Evolutionary conservation across 2,329 filamentous ascomycete genomes (phyloP).

Genomic region (Aureobasidium sp.): DNA sequence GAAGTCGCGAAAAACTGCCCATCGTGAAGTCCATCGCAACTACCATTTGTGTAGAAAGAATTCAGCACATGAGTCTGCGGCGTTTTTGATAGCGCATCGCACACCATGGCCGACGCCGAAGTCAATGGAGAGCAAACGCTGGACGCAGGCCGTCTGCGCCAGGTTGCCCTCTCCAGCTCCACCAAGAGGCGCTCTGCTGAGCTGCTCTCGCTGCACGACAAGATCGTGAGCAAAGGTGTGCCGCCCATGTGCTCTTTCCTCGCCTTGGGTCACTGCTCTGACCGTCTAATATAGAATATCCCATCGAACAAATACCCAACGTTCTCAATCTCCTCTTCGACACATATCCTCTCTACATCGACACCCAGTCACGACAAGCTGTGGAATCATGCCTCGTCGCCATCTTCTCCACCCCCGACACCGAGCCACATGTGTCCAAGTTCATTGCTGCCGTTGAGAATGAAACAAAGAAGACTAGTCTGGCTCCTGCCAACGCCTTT

Average conservation of each 20-base stretch:
- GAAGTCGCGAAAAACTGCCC: slow-evolving; percentile 11
- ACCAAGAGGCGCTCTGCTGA: slow-evolving; percentile 42
- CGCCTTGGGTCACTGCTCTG: not conserved
- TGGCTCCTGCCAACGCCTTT: slow-evolving; percentile 76
- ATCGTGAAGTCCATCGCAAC: not conserved
- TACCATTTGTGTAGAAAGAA: not conserved
- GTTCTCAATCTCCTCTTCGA: slow-evolving; percentile 67
- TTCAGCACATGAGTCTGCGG: slow-evolving; percentile 9
- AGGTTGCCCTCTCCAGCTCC: slow-evolving; percentile 40
- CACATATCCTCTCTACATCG: slow-evolving; percentile 80
- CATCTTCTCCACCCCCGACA: slow-evolving; percentile 54
- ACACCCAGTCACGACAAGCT: slow-evolving; percentile 74
- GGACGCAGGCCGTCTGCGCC: slow-evolving; percentile 26
- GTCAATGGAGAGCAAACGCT: slow-evolving; percentile 21
- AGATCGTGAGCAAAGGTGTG: slow-evolving; percentile 39
- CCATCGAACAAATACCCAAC: slow-evolving; percentile 21
- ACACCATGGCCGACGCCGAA: slow-evolving; percentile 15
- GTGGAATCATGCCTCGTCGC: slow-evolving; percentile 72
- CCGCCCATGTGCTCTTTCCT: not conserved
- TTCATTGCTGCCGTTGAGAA: slow-evolving; percentile 61
- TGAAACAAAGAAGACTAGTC: slow-evolving; percentile 68
- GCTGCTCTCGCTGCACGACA: slow-evolving; percentile 38
- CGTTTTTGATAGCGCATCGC: slow-evolving; percentile 9
- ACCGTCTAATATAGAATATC: slow-evolving; percentile 10
- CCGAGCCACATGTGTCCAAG: slow-evolving; percentile 51